Evolutionary conservation across 2,329 filamentous ascomycete species (phyloP), one percentile per base, ranked within the genome.

Genomic region (Pseudopithomyces chartarum): DNA sequence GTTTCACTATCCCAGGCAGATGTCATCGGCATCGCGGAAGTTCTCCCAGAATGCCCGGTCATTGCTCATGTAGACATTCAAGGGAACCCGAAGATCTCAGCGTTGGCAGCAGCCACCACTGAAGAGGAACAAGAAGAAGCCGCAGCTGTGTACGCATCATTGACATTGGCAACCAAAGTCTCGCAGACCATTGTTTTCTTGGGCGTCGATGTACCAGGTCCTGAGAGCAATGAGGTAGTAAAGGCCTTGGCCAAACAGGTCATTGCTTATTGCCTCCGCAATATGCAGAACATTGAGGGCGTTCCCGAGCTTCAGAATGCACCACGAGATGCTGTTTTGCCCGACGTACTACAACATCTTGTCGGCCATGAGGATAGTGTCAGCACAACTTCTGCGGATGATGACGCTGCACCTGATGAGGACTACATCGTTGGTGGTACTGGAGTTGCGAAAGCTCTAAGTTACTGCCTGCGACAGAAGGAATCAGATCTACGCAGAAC

Each of bases 361-460:
- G 90, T 97, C 32, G 93, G 93, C 4, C 85, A 91, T 64, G 84
- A 80, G 71, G 74, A 85, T 72, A 74, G 84, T 70, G 64, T 76
- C 65, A 61, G 83, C 10, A 73, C 76, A 13, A 80, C 78, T 46
- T 75, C 85, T 20, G 87, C 89, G 44, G 85, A 88, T 20, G 82
- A 86, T 42, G 86, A 89, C 2, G 82, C 87, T 11, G 89, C 92
- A 6, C 90, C 92, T 0, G 92, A 97, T 63, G 90, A 96, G 56
- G 92, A 97, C 74, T 98, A 98, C 75, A 92, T 98, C 43, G 95
- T 98, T 67, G 93, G 94, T 19, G 94, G 94, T 15, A 97, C 92
- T 0, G 95, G 94, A 23, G 92, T 99, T 1, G 94, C 96, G 47
- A 97, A 97, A 78, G 95, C 95, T 4, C 81, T 99, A 44, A 88